These are phyloP conservation scores for Fusarium subglutinans DNA, from an alignment of 2,329 filamentous ascomycete species.

Conservation along the genomic window DNA sequence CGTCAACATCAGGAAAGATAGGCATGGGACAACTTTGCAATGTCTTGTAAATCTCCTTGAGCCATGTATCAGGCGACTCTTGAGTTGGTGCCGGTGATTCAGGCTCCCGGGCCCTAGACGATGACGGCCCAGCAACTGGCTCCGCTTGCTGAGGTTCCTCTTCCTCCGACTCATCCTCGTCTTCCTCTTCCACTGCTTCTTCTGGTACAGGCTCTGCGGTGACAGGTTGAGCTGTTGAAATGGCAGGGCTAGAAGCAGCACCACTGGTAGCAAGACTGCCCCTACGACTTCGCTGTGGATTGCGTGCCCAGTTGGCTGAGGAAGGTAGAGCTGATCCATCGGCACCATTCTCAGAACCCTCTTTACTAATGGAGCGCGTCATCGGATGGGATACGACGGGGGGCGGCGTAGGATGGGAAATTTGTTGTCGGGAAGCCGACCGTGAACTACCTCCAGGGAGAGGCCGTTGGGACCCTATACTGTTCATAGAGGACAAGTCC, in stretches of 20 bases:
- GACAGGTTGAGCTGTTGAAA: conserved; percentile 67
- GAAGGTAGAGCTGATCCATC: conserved; percentile 93
- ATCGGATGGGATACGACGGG: conserved; percentile 67
- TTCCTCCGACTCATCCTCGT: conserved; percentile 4
- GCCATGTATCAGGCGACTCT: conserved; percentile 36
- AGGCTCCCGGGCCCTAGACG: conserved; percentile 28
- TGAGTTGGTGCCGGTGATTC: conserved; percentile 20
- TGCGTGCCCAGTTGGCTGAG: conserved; percentile 90
- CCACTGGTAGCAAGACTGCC: conserved; percentile 84
- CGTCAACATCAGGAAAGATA: conserved; percentile 15
- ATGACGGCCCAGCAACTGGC: conserved; percentile 38
- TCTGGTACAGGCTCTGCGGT: conserved; percentile 59
- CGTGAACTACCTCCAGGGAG: conserved; percentile 63
- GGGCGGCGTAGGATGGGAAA: conserved; percentile 49
- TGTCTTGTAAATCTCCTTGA: conserved; percentile 51
- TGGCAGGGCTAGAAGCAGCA: conserved; percentile 83
- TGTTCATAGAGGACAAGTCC: conserved; percentile 94
- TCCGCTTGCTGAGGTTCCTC: conserved; percentile 43
- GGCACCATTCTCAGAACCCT: conserved; percentile 73
- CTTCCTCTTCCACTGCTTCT: conserved; percentile 52
- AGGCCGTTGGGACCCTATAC: conserved; percentile 80
- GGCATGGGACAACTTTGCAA: conserved; percentile 51
- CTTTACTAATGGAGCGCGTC: conserved; percentile 80
- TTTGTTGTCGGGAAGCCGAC: conserved; percentile 63
- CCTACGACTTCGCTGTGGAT: conserved; percentile 72